These are phyloP conservation scores for Pyrenochaeta sp. DNA, from an alignment of 2,329 filamentous ascomycete genomes.

Conservation along the genomic window DNA sequence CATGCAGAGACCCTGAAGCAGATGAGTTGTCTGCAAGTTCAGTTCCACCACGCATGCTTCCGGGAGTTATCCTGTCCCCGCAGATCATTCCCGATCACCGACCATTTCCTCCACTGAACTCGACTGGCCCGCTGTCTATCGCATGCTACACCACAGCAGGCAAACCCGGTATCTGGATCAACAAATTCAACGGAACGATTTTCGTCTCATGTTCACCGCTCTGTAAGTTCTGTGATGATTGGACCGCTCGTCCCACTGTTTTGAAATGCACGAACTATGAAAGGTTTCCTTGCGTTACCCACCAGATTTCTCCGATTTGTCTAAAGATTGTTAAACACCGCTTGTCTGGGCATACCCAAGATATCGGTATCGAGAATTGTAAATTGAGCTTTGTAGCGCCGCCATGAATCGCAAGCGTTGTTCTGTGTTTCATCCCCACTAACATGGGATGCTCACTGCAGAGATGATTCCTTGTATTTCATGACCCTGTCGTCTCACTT, in stretches of 20 bases:
- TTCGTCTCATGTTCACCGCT: neutral
- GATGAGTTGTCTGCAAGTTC: slow-evolving; percentile 13
- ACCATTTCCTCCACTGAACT: neutral
- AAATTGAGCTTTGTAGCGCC: too few relatives aligned
- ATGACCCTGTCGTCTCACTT: too few relatives aligned
- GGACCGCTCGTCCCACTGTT: neutral
- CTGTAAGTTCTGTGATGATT: neutral
- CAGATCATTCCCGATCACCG: slow-evolving; percentile 6
- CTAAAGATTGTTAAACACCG: too few relatives aligned
- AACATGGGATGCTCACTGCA: too few relatives aligned
- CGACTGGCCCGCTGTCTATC: neutral
- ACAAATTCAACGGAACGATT: neutral
- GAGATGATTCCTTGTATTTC: too few relatives aligned
- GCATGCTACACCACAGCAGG: slow-evolving; percentile 3
- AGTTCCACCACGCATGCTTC: slow-evolving; percentile 16
- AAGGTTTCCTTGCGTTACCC: too few relatives aligned
- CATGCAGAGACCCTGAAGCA: slow-evolving; percentile 15
- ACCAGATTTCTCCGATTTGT: too few relatives aligned
- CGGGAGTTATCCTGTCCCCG: slow-evolving; percentile 11
- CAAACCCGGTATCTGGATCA: slow-evolving; percentile 11
- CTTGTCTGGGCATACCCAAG: too few relatives aligned
- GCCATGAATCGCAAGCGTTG: too few relatives aligned
- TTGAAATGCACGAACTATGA: too few relatives aligned
- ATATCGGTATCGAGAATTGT: too few relatives aligned
- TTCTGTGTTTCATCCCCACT: too few relatives aligned